Evolutionary conservation across 2,329 filamentous ascomycete genomes (phyloP).

Genomic region (Herpotrichia juniperi): DNA sequence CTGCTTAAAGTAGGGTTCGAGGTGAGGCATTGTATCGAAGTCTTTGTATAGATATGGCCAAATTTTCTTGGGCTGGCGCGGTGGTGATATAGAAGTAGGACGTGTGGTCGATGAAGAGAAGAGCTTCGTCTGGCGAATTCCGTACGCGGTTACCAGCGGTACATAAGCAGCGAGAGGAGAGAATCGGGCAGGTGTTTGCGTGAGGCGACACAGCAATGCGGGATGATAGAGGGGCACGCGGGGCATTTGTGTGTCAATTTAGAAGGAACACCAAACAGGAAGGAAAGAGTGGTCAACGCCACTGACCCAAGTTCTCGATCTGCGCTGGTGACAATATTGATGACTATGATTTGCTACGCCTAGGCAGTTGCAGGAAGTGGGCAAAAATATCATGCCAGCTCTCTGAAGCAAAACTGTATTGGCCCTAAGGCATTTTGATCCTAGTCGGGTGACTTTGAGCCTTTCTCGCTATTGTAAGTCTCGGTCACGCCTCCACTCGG

Average conservation of each 20-base stretch:
- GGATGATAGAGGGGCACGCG: constrained; percentile 21
- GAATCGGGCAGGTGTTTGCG: constrained; percentile 36
- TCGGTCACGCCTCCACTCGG: too few species aligned
- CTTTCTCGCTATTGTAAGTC: too few species aligned
- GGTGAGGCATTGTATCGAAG: constrained; percentile 76
- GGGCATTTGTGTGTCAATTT: constrained; percentile 14
- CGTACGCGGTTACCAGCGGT: constrained; percentile 39
- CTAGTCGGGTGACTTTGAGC: too few species aligned
- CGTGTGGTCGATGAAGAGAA: constrained; percentile 15
- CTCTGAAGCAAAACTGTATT: too few species aligned
- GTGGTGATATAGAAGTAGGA: neutral
- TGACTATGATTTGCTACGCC: neutral
- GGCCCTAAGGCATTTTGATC: too few species aligned
- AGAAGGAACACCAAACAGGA: neutral
- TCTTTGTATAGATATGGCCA: constrained; percentile 58
- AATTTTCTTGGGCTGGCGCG: constrained; percentile 9
- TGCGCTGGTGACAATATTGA: neutral
- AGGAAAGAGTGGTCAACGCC: neutral
- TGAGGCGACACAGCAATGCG: constrained; percentile 12
- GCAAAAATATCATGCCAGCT: too few species aligned
- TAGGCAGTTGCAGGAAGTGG: too few species aligned
- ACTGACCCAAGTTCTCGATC: neutral
- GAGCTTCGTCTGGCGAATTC: constrained; percentile 16
- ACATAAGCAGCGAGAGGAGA: constrained; percentile 19
- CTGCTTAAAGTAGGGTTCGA: constrained; percentile 92